A percentile compares a stretch with the other conserved stretches of the same genome.
phyloP scores from a whole-genome alignment of 176 grass and related monocot genomes.

The Juncus inflexus region DNA sequence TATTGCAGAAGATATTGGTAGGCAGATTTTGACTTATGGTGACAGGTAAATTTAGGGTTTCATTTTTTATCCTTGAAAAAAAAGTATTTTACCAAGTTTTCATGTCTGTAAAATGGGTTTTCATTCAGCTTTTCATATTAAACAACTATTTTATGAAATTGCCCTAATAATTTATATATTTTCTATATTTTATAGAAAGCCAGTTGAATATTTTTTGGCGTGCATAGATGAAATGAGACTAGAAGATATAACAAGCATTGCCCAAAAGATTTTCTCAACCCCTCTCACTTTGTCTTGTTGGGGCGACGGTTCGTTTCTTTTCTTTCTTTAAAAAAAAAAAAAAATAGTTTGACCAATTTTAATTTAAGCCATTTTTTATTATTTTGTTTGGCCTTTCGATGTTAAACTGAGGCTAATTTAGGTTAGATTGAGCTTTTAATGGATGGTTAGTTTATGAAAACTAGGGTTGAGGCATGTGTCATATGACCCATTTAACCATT shows the following conservation, averaged over 20 bases:
- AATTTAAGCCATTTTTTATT: conserved; percentile 3
- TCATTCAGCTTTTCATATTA: not conserved
- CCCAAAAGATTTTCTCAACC: conserved; percentile 61
- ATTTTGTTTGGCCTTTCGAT: not conserved
- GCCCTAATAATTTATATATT: conserved; percentile 9
- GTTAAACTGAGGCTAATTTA: conserved; percentile 7
- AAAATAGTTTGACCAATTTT: not conserved
- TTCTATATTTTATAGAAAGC: conserved; percentile 40
- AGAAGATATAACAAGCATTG: conserved; percentile 58
- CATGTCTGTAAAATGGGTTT: not conserved
- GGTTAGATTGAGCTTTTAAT: too few relatives aligned
- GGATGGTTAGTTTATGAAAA: not conserved
- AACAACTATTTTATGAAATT: not conserved
- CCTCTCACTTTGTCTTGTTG: conserved; percentile 71
- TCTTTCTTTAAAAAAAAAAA: conserved; percentile 28
- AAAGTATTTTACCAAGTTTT: not conserved
- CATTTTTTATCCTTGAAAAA: not conserved
- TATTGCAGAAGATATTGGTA: conserved; percentile 84
- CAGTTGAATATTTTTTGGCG: conserved; percentile 61
- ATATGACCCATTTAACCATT: too few relatives aligned
- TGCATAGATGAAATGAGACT: conserved; percentile 60
- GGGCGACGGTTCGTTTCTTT: conserved; percentile 54
- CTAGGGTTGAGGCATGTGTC: too few relatives aligned
- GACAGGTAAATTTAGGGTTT: conserved; percentile 45
- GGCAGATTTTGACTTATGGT: conserved; percentile 79